These are phyloP conservation scores for Aspergillus panamensis DNA, from an alignment of 495 filamentous ascomycete genomes.

Conservation along the genomic window DNA sequence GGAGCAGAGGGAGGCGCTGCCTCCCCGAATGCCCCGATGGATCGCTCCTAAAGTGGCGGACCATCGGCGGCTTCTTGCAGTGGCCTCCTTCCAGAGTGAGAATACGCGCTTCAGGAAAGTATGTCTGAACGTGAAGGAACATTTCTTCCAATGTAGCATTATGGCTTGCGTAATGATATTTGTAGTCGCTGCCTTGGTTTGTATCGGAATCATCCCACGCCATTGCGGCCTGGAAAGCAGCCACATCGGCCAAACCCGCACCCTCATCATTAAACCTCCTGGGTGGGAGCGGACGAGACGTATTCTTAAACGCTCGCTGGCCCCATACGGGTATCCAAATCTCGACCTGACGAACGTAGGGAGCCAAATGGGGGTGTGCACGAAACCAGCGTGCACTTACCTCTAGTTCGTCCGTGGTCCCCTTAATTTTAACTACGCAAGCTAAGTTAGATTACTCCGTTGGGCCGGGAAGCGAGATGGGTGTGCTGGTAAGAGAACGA, in stretches of 20 bases:
- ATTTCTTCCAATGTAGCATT: conserved; percentile 68
- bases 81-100: conserved; percentile 75
- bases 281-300: conserved; percentile 33
- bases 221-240: conserved; percentile 28
- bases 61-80: conserved; percentile 63
- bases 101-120: conserved; percentile 58
- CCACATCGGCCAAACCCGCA: conserved; percentile 38
- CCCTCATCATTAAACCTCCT: conserved; percentile 32
- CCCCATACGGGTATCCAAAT: conserved; percentile 73
- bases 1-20: conserved; percentile 39
- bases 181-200: conserved; percentile 38
- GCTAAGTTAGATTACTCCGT: conserved; percentile 6
- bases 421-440: conserved; percentile 61
- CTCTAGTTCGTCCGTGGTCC: conserved; percentile 54
- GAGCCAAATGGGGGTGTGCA: conserved; percentile 52
- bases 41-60: conserved; percentile 49
- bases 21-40: conserved; percentile 24
- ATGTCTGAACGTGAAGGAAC: conserved; percentile 53
- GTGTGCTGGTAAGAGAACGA: background rate
- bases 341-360: conserved; percentile 67
- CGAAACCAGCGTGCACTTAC: conserved; percentile 56
- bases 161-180: conserved; percentile 46
- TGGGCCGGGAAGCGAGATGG: background rate
- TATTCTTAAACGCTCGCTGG: conserved; percentile 35
- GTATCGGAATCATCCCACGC: conserved; percentile 37